A percentile compares a stretch with the other conserved stretches of the same genome.
These are phyloP conservation scores for Cicer arietinum DNA, from an alignment of 306 rosid genomes.

Conservation along the genomic window DNA sequence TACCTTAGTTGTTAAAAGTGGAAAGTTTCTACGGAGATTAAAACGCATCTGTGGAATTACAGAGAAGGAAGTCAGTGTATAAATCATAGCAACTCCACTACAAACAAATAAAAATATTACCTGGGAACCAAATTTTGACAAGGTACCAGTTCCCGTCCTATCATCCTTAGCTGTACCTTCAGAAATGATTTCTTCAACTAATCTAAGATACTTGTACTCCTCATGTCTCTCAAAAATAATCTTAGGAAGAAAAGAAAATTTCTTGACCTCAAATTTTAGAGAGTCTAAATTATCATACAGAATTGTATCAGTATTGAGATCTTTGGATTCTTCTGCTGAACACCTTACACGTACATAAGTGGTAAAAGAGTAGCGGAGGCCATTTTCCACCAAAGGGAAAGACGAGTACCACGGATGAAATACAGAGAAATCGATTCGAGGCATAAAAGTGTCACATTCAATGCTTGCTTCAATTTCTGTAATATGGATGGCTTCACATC, in stretches of 20 bases:
- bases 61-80: slow-evolving; percentile 35
- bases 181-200: slow-evolving; percentile 83
- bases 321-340: slow-evolving; percentile 56
- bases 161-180: slow-evolving; percentile 85
- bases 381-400: slow-evolving; percentile 77
- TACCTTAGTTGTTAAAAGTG: slow-evolving; percentile 96
- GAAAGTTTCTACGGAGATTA: slow-evolving; percentile 85
- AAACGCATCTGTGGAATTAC: slow-evolving; percentile 74
- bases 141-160: slow-evolving; percentile 96
- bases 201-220: slow-evolving; percentile 74
- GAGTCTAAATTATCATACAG: slow-evolving; percentile 48
- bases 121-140: slow-evolving; percentile 95
- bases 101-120: slow-evolving; percentile 51
- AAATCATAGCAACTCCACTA: slow-evolving; percentile 38
- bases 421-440: slow-evolving; percentile 67
- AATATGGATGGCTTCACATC: slow-evolving; percentile 90
- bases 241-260: slow-evolving; percentile 89
- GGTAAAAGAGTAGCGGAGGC: slow-evolving; percentile 68
- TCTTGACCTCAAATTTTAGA: slow-evolving; percentile 64
- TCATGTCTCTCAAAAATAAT: slow-evolving; percentile 81
- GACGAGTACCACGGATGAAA: slow-evolving; percentile 96
- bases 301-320: slow-evolving; percentile 54
- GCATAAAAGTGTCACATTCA: slow-evolving; percentile 87
- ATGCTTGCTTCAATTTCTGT: slow-evolving; percentile 77
- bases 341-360: slow-evolving; percentile 85